Evolutionary conservation across 768 basidiomycete genomes (phyloP), one percentile per base, ranked within the genome.

Genomic region (Rhodotorula kratochvilovae): DNA sequence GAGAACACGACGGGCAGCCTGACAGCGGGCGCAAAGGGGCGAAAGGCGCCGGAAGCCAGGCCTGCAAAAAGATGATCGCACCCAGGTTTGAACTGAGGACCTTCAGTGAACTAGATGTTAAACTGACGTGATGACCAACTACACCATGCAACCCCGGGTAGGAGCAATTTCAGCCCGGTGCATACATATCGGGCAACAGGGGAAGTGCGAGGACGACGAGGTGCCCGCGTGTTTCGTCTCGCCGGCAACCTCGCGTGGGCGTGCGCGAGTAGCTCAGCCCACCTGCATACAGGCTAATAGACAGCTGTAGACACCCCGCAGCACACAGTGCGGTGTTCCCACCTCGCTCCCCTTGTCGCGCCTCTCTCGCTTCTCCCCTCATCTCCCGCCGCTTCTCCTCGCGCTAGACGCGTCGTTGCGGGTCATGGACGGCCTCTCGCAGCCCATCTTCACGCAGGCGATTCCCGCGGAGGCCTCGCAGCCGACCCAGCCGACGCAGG

Each of bases 51-150:
- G 42, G 10, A 8, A 16, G 42, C 10, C 10, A 42, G 42, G 42
- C 8, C 42, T 8, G 55, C 35, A 50, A 62, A 50, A 62, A n/a
- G 45, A 33, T 62, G 61, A 62, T 53, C 50, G 61, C 61, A 62
- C 61, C 61, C 61, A 62, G 61, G 61, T 50, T 62, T 62, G 61
- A 62, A 62, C 61, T 62, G 61, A 62, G 61, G 61, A 62, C 61
- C 61, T 62, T 62, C 50, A 51, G 48, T 46, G 61, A 62, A 62
- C 50, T 36, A 62, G 35, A 23, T 62, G 61, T 62, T 62, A 62
- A 62, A 46, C 48, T 51, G 50, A 62, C 61, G 61, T 62, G 61
- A 62, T 62, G 61, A 62, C 61, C 61, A 51, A 62, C 61, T 62
- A 62, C 61, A 62, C 61, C 61, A 62, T 62, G 61, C 61, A 53